Evolutionary conservation across 257 asterid genomes (phyloP).

Genomic region (Marsdenia floribunda): DNA sequence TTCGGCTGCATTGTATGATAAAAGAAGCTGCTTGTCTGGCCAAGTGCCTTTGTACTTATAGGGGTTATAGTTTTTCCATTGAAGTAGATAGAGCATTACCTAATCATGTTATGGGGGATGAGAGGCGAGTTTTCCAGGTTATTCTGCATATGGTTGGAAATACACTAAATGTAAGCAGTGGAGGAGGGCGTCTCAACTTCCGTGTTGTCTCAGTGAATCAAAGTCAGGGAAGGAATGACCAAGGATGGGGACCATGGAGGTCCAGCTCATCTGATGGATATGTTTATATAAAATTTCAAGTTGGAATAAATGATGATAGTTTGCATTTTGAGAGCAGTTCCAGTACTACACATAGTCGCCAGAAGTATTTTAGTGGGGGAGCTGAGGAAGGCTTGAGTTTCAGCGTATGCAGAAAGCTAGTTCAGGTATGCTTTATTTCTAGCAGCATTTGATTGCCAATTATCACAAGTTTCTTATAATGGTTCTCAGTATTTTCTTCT

Average conservation of each 20-base stretch:
- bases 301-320: constrained; percentile 38
- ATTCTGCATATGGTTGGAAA: constrained; percentile 82
- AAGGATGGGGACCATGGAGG: constrained; percentile 63
- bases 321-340: constrained; percentile 29
- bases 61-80: constrained; percentile 49
- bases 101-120: constrained; percentile 85
- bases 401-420: constrained; percentile 72
- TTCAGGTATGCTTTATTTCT: constrained; percentile 50
- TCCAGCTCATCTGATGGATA: constrained; percentile 54
- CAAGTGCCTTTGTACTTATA: constrained; percentile 65
- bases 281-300: constrained; percentile 45
- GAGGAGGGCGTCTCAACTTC: constrained; percentile 52
- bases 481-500: not conserved
- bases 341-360: constrained; percentile 26
- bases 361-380: constrained; percentile 30
- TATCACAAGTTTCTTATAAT: not conserved
- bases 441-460: constrained; percentile 6
- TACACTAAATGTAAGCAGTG: constrained; percentile 48
- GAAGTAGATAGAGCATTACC: constrained; percentile 76
- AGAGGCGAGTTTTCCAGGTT: constrained; percentile 77
- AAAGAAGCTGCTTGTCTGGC: constrained; percentile 80
- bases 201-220: constrained; percentile 46
- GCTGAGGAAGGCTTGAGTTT: constrained; percentile 79
- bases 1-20: constrained; percentile 60
- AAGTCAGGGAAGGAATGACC: constrained; percentile 54